A percentile compares a stretch with the other conserved stretches of the same genome.
Conservation (phyloP, 148 eudicot genomes). For the Chenopodium berlandieri region DNA sequence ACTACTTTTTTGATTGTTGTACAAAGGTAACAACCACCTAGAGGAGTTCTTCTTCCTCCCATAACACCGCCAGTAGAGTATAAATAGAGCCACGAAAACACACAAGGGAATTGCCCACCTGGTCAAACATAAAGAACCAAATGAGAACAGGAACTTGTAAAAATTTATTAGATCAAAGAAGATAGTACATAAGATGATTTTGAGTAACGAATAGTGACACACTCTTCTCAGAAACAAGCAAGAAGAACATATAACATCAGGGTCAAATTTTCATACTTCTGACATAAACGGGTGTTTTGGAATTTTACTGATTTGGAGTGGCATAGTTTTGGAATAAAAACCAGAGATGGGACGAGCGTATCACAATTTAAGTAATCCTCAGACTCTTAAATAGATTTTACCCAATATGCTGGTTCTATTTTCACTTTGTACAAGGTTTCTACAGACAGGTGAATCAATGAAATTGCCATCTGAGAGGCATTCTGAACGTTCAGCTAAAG, state of each 20-base stretch:
- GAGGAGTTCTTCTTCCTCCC: conserved; percentile 71
- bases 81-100: conserved; percentile 39
- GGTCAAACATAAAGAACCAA: conserved; percentile 15
- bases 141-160: neutral
- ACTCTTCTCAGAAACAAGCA: neutral
- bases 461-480: neutral
- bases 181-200: neutral
- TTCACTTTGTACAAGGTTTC: neutral
- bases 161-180: neutral
- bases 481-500: neutral
- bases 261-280: neutral
- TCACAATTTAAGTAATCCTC: neutral
- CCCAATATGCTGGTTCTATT: neutral
- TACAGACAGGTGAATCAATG: neutral
- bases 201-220: neutral
- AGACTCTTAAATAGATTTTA: neutral
- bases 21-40: conserved; percentile 68
- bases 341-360: neutral
- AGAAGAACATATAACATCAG: neutral
- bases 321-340: no score
- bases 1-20: conserved; percentile 51
- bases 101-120: conserved; percentile 94
- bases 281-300: neutral
- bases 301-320: no score
- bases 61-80: conserved; percentile 86